Evolutionary conservation across 1,284 basidiomycete genomes (phyloP).

Genomic region (Tausonia pullulans): DNA sequence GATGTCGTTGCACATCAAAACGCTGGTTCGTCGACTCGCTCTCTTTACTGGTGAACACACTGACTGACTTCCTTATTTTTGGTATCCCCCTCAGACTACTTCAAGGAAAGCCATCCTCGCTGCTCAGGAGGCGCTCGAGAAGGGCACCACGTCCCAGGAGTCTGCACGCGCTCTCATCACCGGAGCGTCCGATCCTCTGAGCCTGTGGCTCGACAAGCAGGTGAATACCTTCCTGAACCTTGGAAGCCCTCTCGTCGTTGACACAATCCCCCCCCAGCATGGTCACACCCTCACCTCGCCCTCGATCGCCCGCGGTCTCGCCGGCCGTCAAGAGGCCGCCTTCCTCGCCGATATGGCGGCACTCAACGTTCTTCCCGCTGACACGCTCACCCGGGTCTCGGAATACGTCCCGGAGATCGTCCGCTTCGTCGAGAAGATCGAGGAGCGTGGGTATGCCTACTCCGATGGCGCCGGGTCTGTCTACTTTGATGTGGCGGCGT

Average conservation of each 20-base stretch:
- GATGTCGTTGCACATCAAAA: slow-evolving; percentile 72
- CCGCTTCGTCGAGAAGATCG: slow-evolving; percentile 72
- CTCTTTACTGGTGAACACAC: no score
- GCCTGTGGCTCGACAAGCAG: slow-evolving; percentile 50
- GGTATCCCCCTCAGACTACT: neutral
- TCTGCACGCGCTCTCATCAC: slow-evolving; percentile 53
- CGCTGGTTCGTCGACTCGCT: slow-evolving; percentile 42
- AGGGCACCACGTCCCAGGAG: slow-evolving; percentile 37
- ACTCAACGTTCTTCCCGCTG: slow-evolving; percentile 74
- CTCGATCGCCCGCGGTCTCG: slow-evolving; percentile 68
- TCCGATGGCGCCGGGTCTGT: slow-evolving; percentile 69
- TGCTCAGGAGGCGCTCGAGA: slow-evolving; percentile 28
- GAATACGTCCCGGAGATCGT: slow-evolving; percentile 97
- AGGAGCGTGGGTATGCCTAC: slow-evolving; percentile 85
- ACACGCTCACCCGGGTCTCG: slow-evolving; percentile 86
- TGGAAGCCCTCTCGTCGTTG: neutral
- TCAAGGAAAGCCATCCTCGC: slow-evolving; percentile 24
- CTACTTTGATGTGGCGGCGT: slow-evolving; percentile 86
- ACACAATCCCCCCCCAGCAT: slow-evolving; percentile 39
- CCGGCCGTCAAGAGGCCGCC: slow-evolving; percentile 78
- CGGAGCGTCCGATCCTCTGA: slow-evolving; percentile 61
- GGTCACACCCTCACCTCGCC: slow-evolving; percentile 77
- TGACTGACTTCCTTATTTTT: neutral
- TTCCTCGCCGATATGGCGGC: slow-evolving; percentile 91
- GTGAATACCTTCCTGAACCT: neutral